Base-by-base conservation (phyloP, 495 filamentous ascomycete species). In the Aspergillus steynii region DNA sequence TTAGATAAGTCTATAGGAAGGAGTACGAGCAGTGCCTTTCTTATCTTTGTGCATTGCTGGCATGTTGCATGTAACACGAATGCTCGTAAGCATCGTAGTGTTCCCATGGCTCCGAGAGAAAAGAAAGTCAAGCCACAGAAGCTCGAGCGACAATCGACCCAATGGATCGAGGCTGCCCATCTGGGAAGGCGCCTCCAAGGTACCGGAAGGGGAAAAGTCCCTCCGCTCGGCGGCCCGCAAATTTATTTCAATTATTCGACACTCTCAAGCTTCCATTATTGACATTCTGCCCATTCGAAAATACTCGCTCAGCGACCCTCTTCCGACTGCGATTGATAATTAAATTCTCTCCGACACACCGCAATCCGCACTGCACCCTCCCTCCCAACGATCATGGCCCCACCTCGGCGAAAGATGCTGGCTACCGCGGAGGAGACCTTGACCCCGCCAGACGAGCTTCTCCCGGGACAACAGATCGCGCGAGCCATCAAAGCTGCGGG, bases 401-500 rank as follows among this genome's bases (percentile, higher is more conserved):
- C 86, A 50, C 87, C 90, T 61, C 90, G 89, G 71, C 86, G 91
- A 68, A 87, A 86, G 61, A 70, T 94, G 26, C 80, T 86, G 50
- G 89, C 90, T 14, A 89, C 89, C 28, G 88, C 87, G 27, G 83
- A 91, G 68, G 86, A 88, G 68, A 93, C 91, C 0, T 75, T 83
- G 50, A 88, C 86, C 20, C 93, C 94, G 2, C 91, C 92, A 4
- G 75, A 83, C 59, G 77, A 82, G 34, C 80, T 98, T 37, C 75
- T 85, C 2, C 58, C 77, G 9, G 80, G 80, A 25, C 90, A 96
- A 57, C 79, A 78, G 28, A 86, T 98, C 63, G 88, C 89, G 7
- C 88, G 85, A 26, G 85, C 95, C 53, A 71, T 90, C 70, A 90
- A 93, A 70, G 89, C 87, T 51, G 87, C 92, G 61, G 95, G 95